Evolutionary conservation across 257 asterid genomes (phyloP), one percentile per base, ranked within the genome.

Genomic region (Salvia miltiorrhiza): DNA sequence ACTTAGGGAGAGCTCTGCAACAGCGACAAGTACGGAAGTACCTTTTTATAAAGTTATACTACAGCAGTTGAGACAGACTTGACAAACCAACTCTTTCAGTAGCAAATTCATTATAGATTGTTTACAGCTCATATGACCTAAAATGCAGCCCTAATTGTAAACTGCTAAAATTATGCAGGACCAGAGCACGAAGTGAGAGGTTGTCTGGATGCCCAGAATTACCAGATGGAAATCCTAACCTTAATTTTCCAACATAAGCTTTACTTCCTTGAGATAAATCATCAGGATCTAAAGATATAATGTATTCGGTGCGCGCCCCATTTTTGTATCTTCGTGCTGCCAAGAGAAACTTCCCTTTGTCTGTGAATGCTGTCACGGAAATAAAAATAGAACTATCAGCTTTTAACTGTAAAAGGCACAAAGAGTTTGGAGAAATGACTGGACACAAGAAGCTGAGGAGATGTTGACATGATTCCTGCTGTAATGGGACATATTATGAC

Each of bases 201-300:
- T 20, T 30, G 44, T 33, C 71, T 12, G 57, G 50, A 71, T 28
- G 48, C 37, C 19, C 65, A 70, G 39, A 65, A 63, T 14, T 24
- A 69, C 47, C 41, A 68, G 70, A 56, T 20, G 48, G 63, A 48
- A 56, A 67, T 28, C 44, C 78, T 55, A 56, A 93, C 98, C 98
- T 93, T 76, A 93, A 72, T 80, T 93, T 93, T 78, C 98, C 98
- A 45, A 90, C 95, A 69, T 90, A 93, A 7, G 97, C 92, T 76
- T 87, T 88, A 81, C 96, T 88, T 79, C 88, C 93, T 81, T 86
- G 97, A 75, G 96, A 93, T 44, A 88, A 75, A 75, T 88, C 97
- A 32, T 86, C 78, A 23, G 94, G 93, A 66, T 93, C 95, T 68
- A 93, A 82, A 37, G 98, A 88, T 40, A 93, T 83, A 70, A 93